These are phyloP conservation scores for Bullera alba DNA, from an alignment of 768 basidiomycete species.

Conservation along the genomic window DNA sequence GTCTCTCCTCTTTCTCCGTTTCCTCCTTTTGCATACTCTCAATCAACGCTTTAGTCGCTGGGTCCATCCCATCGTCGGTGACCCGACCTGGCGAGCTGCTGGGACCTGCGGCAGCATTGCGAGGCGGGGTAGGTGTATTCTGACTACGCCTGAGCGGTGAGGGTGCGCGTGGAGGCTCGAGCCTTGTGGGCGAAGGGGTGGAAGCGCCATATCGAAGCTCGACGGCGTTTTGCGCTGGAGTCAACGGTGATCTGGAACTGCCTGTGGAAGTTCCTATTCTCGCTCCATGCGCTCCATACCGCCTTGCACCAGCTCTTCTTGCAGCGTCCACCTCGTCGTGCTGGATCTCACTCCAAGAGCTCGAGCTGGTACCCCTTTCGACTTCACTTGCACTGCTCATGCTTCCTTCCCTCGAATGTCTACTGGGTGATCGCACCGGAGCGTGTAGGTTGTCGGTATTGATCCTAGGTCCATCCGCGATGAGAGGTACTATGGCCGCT, in stretches of 20 bases:
- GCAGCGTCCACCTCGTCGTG: slow-evolving; percentile 8
- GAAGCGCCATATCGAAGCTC: no score
- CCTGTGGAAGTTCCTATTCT: no score
- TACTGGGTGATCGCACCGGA: slow-evolving; percentile 10
- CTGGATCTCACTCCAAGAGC: slow-evolving; percentile 25
- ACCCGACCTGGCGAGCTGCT: background rate
- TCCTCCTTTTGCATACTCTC: slow-evolving; percentile 31
- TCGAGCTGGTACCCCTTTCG: slow-evolving; percentile 17
- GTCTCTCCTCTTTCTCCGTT: slow-evolving; percentile 35
- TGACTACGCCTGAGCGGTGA: no score
- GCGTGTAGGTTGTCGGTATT: slow-evolving; percentile 10
- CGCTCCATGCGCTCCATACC: no score
- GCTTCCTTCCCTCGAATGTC: slow-evolving; percentile 40
- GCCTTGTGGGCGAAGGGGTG: background rate
- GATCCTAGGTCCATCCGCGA: slow-evolving; percentile 15
- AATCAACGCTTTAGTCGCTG: slow-evolving; percentile 31
- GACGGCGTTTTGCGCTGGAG: no score
- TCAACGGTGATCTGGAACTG: slow-evolving; percentile 7
- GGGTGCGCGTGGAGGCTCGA: background rate
- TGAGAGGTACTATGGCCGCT: slow-evolving; percentile 60
- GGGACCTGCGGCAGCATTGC: no score
- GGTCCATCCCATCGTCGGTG: slow-evolving; percentile 31
- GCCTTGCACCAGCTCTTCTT: no score
- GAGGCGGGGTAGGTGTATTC: background rate
- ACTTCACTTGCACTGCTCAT: slow-evolving; percentile 36